These are phyloP conservation scores for Cavenderia fasciculata DNA, from an alignment of 78 protist species.

Conservation along the genomic window DNA sequence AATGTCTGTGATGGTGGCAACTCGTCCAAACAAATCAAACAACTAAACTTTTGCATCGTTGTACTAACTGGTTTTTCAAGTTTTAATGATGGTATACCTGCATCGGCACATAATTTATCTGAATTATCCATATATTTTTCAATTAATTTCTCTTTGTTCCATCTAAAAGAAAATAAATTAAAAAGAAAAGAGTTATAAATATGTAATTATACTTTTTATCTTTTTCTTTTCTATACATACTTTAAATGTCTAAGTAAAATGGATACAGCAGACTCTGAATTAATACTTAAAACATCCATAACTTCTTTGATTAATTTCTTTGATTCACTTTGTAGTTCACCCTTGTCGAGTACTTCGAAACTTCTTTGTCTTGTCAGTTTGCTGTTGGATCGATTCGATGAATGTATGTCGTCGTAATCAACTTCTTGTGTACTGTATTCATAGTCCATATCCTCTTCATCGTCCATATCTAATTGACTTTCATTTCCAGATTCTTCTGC, in stretches of 20 bases:
- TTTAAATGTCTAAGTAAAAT: conserved; percentile 40
- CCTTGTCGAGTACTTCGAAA: conserved; percentile 57
- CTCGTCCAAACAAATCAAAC: conserved; percentile 80
- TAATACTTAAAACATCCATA: conserved; percentile 65
- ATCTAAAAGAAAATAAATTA: conserved; percentile 18
- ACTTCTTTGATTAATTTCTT: conserved; percentile 70
- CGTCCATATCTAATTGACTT: conserved; percentile 2
- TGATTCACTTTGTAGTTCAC: conserved; percentile 41
- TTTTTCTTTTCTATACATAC: conserved; percentile 12
- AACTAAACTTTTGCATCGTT: conserved; percentile 6
- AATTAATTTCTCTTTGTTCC: conserved; percentile 84
- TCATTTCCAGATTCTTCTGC: conserved; percentile 64
- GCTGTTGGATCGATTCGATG: conserved; percentile 28
- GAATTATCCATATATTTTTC: conserved; percentile 79
- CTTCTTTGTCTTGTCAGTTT: conserved; percentile 63
- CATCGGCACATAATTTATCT: conserved; percentile 54
- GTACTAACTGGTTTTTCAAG: conserved; percentile 14
- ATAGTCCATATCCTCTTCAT: conserved; percentile 47
- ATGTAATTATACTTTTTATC: background rate
- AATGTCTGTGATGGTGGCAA: conserved; percentile 43
- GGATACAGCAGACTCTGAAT: conserved; percentile 60
- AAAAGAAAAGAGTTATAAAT: background rate
- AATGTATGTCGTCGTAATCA: conserved; percentile 43
- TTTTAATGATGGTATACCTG: conserved; percentile 75
- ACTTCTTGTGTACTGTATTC: conserved; percentile 47